Evolutionary conservation across 352 stramenopile species (phyloP), one percentile per base, ranked within the genome.

Genomic region (Pythium phragmiticola): DNA sequence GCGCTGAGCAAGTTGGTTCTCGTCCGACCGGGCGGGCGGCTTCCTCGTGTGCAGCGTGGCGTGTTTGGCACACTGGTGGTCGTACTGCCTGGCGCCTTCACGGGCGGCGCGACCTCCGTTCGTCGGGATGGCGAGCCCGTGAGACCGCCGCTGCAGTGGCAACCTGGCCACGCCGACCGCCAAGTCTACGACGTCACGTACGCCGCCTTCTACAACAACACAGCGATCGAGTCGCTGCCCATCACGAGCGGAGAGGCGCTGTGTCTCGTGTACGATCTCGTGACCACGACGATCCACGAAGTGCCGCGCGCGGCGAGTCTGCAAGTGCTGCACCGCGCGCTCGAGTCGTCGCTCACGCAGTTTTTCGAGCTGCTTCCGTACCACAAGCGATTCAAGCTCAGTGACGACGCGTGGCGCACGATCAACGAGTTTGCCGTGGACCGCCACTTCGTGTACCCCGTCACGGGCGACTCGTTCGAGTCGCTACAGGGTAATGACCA

Each of bases 241-340:
- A 19, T 47, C 42, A 21, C 42, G 7, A 39, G 48, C 11, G 48
- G 48, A 11, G 48, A 55, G 4, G 48, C 26, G 11, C 7, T 55
- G 4, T 55, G 26, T 37, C 48, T 55, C 30, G 48, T 55, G 23
- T 55, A 55, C 48, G 48, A 55, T 55, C 48, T 55, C 48, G 48
- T 55, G 48, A 37, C 48, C 26, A 42, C 48, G 26, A 55, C 26
- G 8, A 19, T 55, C 48, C 12, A 55, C 26, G 23, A 55, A 23
- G 48, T 55, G 21, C 48, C 48, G 23, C 48, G 48, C 8, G 21
- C 19, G 9, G 23, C 26, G 4, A 19, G 48, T 13, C 13, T 7
- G 7, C 12, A 2, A 5, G 14, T 28, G 30, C 33, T 57, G 1
- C 30, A 57, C 1, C 11, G 28, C 4, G 50, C 26, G 17, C 33